A percentile compares a stretch with the other conserved stretches of the same genome.
These are phyloP conservation scores for Elongisporangium undulatum DNA, from an alignment of 352 stramenopile species.

Conservation along the genomic window DNA sequence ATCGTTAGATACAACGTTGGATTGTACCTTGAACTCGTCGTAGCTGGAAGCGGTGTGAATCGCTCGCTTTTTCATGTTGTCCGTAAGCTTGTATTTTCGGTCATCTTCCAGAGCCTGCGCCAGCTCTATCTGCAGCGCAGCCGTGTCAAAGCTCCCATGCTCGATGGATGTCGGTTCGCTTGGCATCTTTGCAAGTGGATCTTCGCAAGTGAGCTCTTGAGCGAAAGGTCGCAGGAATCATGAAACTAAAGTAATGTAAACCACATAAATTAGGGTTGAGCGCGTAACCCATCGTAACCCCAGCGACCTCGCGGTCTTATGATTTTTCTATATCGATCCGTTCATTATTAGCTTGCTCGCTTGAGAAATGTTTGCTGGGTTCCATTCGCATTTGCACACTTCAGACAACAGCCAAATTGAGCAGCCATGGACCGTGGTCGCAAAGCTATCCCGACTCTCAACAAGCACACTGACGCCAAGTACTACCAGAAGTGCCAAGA, in stretches of 20 bases:
- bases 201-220: slow-evolving; percentile 14
- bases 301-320: neutral
- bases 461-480: slow-evolving; percentile 85
- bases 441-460: slow-evolving; percentile 82
- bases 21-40: slow-evolving; percentile 77
- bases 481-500: slow-evolving; percentile 87
- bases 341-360: neutral
- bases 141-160: slow-evolving; percentile 70
- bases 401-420: neutral
- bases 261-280: neutral
- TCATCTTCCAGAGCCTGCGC: slow-evolving; percentile 71
- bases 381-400: too few relatives aligned
- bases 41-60: slow-evolving; percentile 83
- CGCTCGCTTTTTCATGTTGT: slow-evolving; percentile 86
- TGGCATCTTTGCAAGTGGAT: slow-evolving; percentile 20
- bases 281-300: slow-evolving; percentile 3
- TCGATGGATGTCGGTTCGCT: slow-evolving; percentile 64
- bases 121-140: slow-evolving; percentile 67
- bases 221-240: too few relatives aligned
- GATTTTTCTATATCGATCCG: neutral
- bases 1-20: too few relatives aligned
- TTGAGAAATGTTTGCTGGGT: too few relatives aligned
- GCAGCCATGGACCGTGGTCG: slow-evolving; percentile 71
- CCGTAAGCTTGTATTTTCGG: slow-evolving; percentile 78
- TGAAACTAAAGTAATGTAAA: neutral